Evolutionary conservation across 257 asterid species (phyloP), one percentile per base, ranked within the genome.

Genomic region (Osmanthus fragrans): DNA sequence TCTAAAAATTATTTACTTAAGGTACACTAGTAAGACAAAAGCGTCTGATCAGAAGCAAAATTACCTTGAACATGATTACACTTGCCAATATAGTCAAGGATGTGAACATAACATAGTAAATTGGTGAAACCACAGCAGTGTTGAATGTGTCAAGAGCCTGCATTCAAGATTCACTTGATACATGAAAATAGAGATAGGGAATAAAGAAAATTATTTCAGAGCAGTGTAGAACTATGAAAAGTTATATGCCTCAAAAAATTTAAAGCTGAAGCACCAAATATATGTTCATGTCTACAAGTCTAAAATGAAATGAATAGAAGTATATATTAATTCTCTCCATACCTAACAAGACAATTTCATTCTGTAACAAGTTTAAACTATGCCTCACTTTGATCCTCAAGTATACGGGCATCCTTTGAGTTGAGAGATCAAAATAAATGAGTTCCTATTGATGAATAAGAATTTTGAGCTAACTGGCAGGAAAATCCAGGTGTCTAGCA

Each of bases 1-100:
- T 18, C 65, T 56, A 18, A 7, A 54, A 54, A 29, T 63, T 66
- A 21, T 81, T 70, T 54, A 73, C 36, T 33, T 33, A 47, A 51
- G 71, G 32, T 63, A 79, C 18, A 39, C 60, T 29, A 65, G 58
- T 18, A 30, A 71, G 33, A 56, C 29, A n/a, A 7, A 56, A 56
- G 29, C 40, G 54, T 15, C 73, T 33, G 16, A 40, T 39, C 65
- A 60, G 65, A 51, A 80, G 82, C 72, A 85, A 66, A 79, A 54
- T 75, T 90, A 85, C 88, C 88, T 85, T 85, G 74, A 85, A 85
- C 88, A 85, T 85, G 64, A 85, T 85, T 74, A 81, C 77, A 73
- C 88, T 85, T 70, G 88, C 88, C 33, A 85, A 23, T 18, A 85
- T 85, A 19, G 88, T 85, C 30, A 85, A 82, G 25, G 86, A 75